A percentile compares a stretch with the other conserved stretches of the same genome.
These are phyloP conservation scores for Udeniomyces megalosporus DNA, from an alignment of 768 basidiomycete genomes.

Conservation along the genomic window DNA sequence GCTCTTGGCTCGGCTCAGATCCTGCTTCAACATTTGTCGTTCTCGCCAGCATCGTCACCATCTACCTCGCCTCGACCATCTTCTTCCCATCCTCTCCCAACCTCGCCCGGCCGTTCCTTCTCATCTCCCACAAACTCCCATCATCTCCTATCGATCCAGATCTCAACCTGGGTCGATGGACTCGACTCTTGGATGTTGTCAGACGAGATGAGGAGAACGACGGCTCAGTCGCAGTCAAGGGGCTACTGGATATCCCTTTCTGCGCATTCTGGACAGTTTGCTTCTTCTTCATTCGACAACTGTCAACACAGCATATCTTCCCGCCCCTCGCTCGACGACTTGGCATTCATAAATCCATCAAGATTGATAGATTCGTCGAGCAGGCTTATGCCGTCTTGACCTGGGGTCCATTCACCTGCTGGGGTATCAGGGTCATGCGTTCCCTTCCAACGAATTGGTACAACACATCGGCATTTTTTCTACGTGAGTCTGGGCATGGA, in stretches of 20 bases:
- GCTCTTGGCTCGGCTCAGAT: background rate
- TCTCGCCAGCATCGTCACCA: background rate
- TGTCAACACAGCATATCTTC: background rate
- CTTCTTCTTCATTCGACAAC: background rate
- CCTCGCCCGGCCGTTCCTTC: background rate
- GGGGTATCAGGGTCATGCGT: background rate
- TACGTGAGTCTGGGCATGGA: background rate
- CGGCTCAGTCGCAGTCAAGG: background rate
- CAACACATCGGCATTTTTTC: background rate
- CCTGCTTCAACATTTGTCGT: background rate
- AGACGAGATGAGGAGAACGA: too few relatives aligned
- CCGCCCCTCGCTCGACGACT: background rate
- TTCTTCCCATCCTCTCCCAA: background rate
- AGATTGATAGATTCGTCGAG: slow-evolving; percentile 1
- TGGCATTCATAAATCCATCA: background rate
- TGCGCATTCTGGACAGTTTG: background rate
- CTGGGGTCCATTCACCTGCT: background rate
- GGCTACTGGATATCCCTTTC: background rate
- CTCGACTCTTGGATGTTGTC: background rate
- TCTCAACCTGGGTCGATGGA: background rate
- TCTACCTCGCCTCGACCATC: background rate
- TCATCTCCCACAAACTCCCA: background rate
- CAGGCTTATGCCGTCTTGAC: background rate
- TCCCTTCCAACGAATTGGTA: slow-evolving; percentile 2
- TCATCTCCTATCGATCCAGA: background rate